Conservation (phyloP, 768 basidiomycete species). For the Xerocomus spinulosus region DNA sequence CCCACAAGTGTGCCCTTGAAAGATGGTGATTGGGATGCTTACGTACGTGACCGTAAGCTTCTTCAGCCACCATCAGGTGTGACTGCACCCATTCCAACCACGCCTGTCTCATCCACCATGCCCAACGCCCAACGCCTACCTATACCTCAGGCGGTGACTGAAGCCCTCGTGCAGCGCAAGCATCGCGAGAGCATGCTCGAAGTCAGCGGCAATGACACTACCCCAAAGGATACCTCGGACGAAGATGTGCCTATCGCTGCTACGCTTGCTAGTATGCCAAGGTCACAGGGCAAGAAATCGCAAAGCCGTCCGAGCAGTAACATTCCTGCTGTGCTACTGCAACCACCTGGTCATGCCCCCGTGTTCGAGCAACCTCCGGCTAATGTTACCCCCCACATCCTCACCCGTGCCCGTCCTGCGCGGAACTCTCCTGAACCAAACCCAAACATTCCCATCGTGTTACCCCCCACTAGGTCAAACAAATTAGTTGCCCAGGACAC, state of each 20-base stretch:
- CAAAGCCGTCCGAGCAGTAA: conserved; percentile 16
- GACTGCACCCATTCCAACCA: conserved; percentile 72
- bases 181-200: conserved; percentile 66
- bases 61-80: conserved; percentile 80
- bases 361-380: conserved; percentile 20
- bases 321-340: conserved; percentile 27
- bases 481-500: conserved; percentile 33
- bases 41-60: conserved; percentile 80
- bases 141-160: conserved; percentile 67
- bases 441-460: conserved; percentile 28
- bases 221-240: conserved; percentile 33
- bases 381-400: conserved; percentile 19
- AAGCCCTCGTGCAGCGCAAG: conserved; percentile 69
- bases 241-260: conserved; percentile 33
- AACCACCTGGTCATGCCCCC: conserved; percentile 30
- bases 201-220: conserved; percentile 29
- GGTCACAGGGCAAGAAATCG: conserved; percentile 17
- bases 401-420: conserved; percentile 18
- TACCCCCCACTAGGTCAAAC: conserved; percentile 28
- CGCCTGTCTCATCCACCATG: conserved; percentile 37
- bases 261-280: conserved; percentile 10
- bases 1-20: conserved; percentile 70
- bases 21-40: conserved; percentile 82
- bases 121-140: conserved; percentile 40
- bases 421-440: conserved; percentile 21